Evolutionary conservation across 2,329 filamentous ascomycete genomes (phyloP), one percentile per base, ranked within the genome.

Genomic region (Teratosphaeria destructans): DNA sequence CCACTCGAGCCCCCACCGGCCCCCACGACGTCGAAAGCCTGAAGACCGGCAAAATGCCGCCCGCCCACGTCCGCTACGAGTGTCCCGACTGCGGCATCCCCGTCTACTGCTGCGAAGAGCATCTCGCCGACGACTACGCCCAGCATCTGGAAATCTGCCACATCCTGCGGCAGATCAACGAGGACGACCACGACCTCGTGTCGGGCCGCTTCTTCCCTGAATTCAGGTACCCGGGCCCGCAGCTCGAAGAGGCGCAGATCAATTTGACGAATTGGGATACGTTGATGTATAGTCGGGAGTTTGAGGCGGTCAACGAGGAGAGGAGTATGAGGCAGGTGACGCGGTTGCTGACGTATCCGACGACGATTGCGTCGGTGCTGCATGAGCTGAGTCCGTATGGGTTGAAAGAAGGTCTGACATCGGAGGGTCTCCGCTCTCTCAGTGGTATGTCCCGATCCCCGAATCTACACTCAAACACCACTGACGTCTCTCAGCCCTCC

Each of bases 181-280:
- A 99, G 76, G 94, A 99, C 71, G 94, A 99, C 67, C 95, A 99
- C 71, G 94, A 99, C 73, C 76, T 99, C 65, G 82, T 88, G 56
- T 96, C 90, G 19, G 94, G 94, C 3, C 84, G 94, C 32, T 88
- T 90, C 74, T 99, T 99, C 75, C 87, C 89, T 14, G 95, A 99
- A 74, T 97, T 95, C 70, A 85, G 92, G 62, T 95, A 96, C 71
- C 91, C 94, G 0, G 89, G 88, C 14, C 81, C 86, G 58, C 92
- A 96, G 76, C 85, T 96, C 72, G 92, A 96, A 65, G 93, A 96
- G 73, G 89, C 91, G 37, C 81, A 94, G 65, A 85, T 96, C 65
- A 99, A 99, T 75, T 92, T 99, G 88, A 95, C 88, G 52, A 99
- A 95, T 74, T 99, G 94, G 94, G 94, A 99, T 74, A 97, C 94